A percentile compares a stretch with the other conserved stretches of the same genome.
phyloP scores from a whole-genome alignment of 2,329 filamentous ascomycete genomes.

The Cytospora paraplurivora region DNA sequence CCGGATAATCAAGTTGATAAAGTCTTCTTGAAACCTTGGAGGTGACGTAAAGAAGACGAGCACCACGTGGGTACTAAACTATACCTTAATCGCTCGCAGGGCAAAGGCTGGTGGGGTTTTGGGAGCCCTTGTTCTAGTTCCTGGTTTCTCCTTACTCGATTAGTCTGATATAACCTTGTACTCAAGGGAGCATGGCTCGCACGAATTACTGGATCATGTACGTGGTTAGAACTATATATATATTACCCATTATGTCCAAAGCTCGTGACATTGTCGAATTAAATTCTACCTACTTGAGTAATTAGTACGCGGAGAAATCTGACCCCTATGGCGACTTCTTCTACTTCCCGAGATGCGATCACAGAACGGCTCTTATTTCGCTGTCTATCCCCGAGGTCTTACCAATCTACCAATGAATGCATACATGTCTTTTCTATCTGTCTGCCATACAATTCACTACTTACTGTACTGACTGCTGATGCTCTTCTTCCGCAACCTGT shows the following conservation, averaged over 20 bases:
- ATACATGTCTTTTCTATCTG: background rate
- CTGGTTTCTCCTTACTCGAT: no score
- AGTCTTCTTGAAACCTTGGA: background rate
- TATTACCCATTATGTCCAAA: no score
- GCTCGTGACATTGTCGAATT: no score
- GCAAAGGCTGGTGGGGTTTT: no score
- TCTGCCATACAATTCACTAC: background rate
- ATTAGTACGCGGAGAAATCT: no score
- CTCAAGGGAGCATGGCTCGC: no score
- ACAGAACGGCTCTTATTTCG: background rate
- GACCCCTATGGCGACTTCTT: no score
- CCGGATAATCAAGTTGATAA: background rate
- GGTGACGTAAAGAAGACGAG: background rate
- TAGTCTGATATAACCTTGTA: no score
- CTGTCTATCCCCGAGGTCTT: background rate
- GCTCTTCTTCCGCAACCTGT: constrained; percentile 23
- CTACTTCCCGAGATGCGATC: background rate
- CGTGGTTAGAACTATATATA: no score
- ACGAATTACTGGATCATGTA: no score
- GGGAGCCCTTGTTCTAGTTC: no score
- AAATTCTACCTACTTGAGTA: no score
- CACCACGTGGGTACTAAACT: background rate
- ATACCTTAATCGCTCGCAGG: background rate
- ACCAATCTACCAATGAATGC: background rate
- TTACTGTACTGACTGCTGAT: constrained; percentile 15